Evolutionary conservation across 148 eudicot genomes (phyloP).

Genomic region (Beta vulgaris): DNA sequence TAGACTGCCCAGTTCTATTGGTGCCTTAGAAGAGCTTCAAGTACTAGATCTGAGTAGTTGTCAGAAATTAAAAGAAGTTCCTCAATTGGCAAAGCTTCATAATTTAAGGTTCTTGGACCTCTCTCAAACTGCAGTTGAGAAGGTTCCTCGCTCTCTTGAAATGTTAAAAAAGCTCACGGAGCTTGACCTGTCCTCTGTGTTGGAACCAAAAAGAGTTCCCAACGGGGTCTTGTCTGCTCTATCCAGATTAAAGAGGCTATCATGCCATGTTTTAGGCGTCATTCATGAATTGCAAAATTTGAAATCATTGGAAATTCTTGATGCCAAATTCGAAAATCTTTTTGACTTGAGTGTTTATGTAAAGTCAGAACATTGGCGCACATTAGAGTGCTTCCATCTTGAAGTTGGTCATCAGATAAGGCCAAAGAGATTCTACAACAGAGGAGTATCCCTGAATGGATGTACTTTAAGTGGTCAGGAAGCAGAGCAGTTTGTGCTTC

Average conservation of each 20-base stretch:
- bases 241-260: conserved; percentile 1
- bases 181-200: conserved; percentile 9
- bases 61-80: conserved; percentile 2
- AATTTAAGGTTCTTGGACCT: conserved; percentile 15
- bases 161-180: conserved; percentile 7
- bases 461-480: conserved; percentile 10
- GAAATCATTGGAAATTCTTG: conserved; percentile 23
- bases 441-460: conserved; percentile 10
- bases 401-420: conserved; percentile 6
- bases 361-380: conserved; percentile 10
- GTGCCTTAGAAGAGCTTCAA: conserved; percentile 20
- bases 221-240: background rate
- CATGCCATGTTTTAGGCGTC: conserved; percentile 2
- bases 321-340: background rate
- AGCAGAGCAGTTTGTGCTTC: conserved; percentile 7
- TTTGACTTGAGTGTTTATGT: conserved; percentile 16
- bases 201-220: background rate
- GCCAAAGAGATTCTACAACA: background rate
- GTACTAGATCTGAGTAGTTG: conserved; percentile 16
- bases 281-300: conserved; percentile 5
- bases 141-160: conserved; percentile 10
- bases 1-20: conserved; percentile 15
- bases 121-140: conserved; percentile 15
- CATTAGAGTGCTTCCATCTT: conserved; percentile 14
- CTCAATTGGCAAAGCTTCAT: conserved; percentile 6